Base-by-base conservation (phyloP, 179 eudicot genomes). In the Spinacia oleracea region DNA sequence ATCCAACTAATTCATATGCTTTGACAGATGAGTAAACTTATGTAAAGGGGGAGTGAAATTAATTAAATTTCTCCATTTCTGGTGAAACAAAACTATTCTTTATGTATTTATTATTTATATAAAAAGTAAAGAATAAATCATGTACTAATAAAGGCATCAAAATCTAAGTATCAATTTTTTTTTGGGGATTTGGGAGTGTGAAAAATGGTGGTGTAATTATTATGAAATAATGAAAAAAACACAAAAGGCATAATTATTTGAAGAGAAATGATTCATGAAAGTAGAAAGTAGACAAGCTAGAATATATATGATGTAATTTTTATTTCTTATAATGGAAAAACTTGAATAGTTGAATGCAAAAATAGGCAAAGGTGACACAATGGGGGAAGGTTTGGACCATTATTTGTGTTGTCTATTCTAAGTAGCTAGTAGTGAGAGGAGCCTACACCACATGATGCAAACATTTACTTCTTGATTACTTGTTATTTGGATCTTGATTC, bases 381-480 rank as follows among this genome's bases (percentile, higher is more conserved):
- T 76, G 77, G 23, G 9, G 48, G 50, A 72, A 12, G 63, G 42
- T 50, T 48, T 79, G 85, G 85, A 79, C 85, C 83, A 80, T 83
- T 79, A 43, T 25, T 75, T 72, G 85, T 79, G 74, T 76, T 76
- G 80, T 83, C 77, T 55, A 79, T 79, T 83, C 67, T 79, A 66
- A 70, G 77, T 76, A 72, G 70, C 72, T 76, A 72, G 70, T 76
- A 76, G 78, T 83, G 65, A 29, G 80, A 82, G 80, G 82, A 82
- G 85, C 85, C 80, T 79, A 75, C 82, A 79, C 79, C 85, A 83
- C 79, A 75, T 83, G 82, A 76, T 69, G 34, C 20, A 70, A 70
- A 75, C 70, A 58, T 40, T 34, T 67, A 50, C 12, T 53, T 9
- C 73, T 66, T 66, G n/a, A 3, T 60, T 25, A 18, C 23, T 16